These are phyloP conservation scores for Flaveria bidentis DNA, from an alignment of 129 eudicot genomes.

Conservation along the genomic window DNA sequence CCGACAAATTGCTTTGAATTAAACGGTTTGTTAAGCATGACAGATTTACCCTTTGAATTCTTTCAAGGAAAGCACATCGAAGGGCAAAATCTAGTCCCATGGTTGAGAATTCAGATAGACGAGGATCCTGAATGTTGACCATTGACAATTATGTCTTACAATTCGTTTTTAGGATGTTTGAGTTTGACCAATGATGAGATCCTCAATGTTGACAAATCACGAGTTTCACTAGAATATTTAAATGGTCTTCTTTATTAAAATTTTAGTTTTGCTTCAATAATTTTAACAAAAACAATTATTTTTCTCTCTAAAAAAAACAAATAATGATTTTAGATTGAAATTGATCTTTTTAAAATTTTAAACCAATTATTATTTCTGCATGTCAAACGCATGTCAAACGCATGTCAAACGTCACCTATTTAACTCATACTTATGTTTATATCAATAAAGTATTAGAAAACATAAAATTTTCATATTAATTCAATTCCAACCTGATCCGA, in stretches of 20 bases:
- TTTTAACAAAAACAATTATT: too few species aligned
- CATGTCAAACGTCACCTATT: too few species aligned
- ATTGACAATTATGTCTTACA: background rate
- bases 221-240: background rate
- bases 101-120: background rate
- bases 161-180: background rate
- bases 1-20: background rate
- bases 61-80: background rate
- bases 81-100: background rate
- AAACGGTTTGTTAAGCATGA: background rate
- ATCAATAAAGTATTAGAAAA: background rate
- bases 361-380: too few species aligned
- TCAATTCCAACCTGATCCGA: too few species aligned
- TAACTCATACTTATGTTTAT: background rate
- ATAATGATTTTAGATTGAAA: too few species aligned
- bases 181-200: background rate
- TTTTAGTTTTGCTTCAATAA: background rate
- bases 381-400: too few species aligned
- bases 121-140: slow-evolving; percentile 12
- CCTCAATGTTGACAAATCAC: background rate
- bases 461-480: too few species aligned
- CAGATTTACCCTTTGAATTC: background rate
- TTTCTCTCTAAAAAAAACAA: too few species aligned
- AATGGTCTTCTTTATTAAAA: background rate
- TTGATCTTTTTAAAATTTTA: too few species aligned